These are phyloP conservation scores for Annulohypoxylon nitens DNA, from an alignment of 495 filamentous ascomycete genomes.

Conservation along the genomic window DNA sequence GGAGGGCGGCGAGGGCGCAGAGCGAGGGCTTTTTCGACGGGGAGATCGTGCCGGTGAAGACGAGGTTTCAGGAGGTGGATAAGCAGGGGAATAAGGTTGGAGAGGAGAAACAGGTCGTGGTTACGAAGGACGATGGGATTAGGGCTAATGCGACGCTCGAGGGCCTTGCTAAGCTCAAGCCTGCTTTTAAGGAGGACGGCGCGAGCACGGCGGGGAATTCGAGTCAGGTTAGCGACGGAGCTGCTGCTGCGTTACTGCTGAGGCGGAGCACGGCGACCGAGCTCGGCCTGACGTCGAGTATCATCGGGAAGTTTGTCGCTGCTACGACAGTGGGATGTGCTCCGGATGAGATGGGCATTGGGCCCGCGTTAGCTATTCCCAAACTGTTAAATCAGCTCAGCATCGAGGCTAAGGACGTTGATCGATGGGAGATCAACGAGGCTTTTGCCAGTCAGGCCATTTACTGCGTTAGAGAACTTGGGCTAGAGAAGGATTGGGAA, in stretches of 20 bases:
- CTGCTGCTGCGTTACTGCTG: slow-evolving; percentile 85
- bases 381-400: slow-evolving; percentile 77
- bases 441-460: slow-evolving; percentile 92
- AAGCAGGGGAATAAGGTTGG: slow-evolving; percentile 69
- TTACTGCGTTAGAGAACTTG: slow-evolving; percentile 81
- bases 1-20: slow-evolving; percentile 76
- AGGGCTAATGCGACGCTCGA: slow-evolving; percentile 73
- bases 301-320: slow-evolving; percentile 84
- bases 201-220: slow-evolving; percentile 89
- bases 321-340: slow-evolving; percentile 79
- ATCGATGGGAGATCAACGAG: slow-evolving; percentile 97
- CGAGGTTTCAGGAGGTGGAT: slow-evolving; percentile 73
- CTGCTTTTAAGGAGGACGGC: slow-evolving; percentile 81
- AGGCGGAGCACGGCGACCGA: slow-evolving; percentile 82
- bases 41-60: slow-evolving; percentile 83
- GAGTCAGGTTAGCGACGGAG: slow-evolving; percentile 88
- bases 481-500: slow-evolving; percentile 70
- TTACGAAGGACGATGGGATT: slow-evolving; percentile 86
- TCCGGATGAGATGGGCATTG: slow-evolving; percentile 95
- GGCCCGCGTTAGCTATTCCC: slow-evolving; percentile 87
- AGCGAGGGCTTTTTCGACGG: slow-evolving; percentile 75
- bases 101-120: slow-evolving; percentile 63
- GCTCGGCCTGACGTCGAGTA: slow-evolving; percentile 74
- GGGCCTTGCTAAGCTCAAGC: slow-evolving; percentile 82
- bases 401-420: slow-evolving; percentile 74